Evolutionary conservation across 208 protist genomes (phyloP).

Genomic region (Leptomonas seymouri): DNA sequence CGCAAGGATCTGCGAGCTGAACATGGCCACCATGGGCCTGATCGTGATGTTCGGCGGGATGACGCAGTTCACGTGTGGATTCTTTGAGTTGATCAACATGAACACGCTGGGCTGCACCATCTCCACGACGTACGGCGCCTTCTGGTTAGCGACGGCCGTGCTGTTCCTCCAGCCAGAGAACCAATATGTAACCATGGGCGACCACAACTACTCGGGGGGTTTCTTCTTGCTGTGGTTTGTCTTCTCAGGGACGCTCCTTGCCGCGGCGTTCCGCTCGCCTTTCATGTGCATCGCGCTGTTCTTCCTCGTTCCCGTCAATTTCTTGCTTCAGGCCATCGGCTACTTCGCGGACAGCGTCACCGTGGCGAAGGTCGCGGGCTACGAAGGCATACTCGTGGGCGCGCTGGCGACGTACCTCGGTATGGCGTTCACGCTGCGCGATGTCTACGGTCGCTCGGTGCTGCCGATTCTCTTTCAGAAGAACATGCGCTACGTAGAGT

Average conservation of each 20-base stretch:
- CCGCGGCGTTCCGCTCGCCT: conserved; percentile 27
- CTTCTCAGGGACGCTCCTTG: conserved; percentile 24
- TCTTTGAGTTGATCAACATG: conserved; percentile 57
- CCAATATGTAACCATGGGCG: conserved; percentile 9
- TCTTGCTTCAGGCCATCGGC: conserved; percentile 34
- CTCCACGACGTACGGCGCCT: conserved; percentile 54
- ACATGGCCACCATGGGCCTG: conserved; percentile 42
- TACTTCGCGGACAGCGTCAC: conserved; percentile 26
- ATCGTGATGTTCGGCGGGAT: conserved; percentile 53
- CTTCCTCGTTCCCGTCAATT: conserved; percentile 32
- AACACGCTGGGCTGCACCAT: conserved; percentile 64
- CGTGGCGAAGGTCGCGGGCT: conserved; percentile 41
- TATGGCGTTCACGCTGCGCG: conserved; percentile 47
- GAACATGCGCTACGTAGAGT: conserved; percentile 34
- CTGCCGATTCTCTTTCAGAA: conserved; percentile 36
- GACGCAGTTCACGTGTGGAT: conserved; percentile 58
- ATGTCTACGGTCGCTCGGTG: conserved; percentile 48
- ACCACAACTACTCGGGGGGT: conserved; percentile 20
- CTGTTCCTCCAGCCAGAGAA: conserved; percentile 42
- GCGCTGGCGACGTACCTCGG: conserved; percentile 53
- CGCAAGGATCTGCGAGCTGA: conserved; percentile 42
- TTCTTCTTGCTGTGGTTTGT: conserved; percentile 36
- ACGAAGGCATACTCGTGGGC: conserved; percentile 55
- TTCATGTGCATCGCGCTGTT: conserved; percentile 39
- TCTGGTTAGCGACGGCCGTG: conserved; percentile 51